Percentiles rank a stretch among this genome's conserved stretches.
phyloP scores from a whole-genome alignment of 768 basidiomycete species.

The Trametopsis cervina region DNA sequence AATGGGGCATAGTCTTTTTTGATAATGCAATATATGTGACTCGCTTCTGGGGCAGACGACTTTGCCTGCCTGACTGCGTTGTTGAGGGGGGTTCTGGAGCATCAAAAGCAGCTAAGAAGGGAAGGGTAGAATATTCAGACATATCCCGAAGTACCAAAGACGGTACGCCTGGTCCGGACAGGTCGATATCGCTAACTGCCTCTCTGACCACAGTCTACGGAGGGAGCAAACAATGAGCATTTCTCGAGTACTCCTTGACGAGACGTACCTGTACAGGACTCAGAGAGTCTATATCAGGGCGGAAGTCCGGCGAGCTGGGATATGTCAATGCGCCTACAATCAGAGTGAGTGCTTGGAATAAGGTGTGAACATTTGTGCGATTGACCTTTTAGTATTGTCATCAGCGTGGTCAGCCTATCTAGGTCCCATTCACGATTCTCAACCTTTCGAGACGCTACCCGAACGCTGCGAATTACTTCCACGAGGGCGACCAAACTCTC shows the following conservation, averaged over 20 bases:
- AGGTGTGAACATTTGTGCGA: too few relatives aligned
- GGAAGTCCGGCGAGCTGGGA: conserved; percentile 74
- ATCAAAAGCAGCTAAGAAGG: conserved; percentile 79
- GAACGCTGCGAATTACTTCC: conserved; percentile 57
- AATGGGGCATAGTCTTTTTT: conserved; percentile 80
- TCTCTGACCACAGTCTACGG: conserved; percentile 65
- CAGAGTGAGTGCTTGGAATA: too few relatives aligned
- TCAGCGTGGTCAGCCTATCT: conserved; percentile 55
- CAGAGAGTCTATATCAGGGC: conserved; percentile 80
- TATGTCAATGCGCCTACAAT: conserved; percentile 71
- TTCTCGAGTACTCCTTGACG: background rate
- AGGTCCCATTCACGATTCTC: conserved; percentile 60
- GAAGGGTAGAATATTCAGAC: conserved; percentile 79
- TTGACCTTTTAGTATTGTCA: conserved; percentile 74
- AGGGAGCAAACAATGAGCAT: background rate
- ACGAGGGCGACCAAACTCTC: conserved; percentile 81
- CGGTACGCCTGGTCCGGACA: conserved; percentile 51
- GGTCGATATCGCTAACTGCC: conserved; percentile 59
- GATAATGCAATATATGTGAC: conserved; percentile 88
- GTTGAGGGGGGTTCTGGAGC: conserved; percentile 24
- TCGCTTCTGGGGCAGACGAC: conserved; percentile 45
- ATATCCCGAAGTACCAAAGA: conserved; percentile 79
- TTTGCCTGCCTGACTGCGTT: conserved; percentile 27
- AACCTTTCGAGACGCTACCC: conserved; percentile 40
- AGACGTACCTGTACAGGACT: conserved; percentile 67